phyloP scores from a whole-genome alignment of 2,329 filamentous ascomycete genomes.

The Pseudovirgaria hyperparasitica region DNA sequence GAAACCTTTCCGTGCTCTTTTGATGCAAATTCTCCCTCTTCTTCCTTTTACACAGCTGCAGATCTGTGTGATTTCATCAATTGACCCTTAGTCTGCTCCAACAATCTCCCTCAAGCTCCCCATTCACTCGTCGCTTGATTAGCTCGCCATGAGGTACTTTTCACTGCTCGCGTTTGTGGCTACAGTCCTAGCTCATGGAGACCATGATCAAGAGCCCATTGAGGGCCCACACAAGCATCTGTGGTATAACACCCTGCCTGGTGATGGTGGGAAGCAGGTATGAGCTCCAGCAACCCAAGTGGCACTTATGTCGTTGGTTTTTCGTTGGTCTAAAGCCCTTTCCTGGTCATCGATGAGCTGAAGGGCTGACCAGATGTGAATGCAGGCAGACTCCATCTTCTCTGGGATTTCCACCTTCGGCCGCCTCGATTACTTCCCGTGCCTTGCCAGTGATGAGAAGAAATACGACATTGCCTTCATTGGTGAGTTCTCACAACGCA shows the following conservation, averaged over 20 bases:
- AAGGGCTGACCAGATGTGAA: constrained; percentile 8
- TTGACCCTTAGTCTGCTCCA: neutral
- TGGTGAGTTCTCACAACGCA: constrained; percentile 33
- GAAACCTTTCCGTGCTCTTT: too few relatives aligned
- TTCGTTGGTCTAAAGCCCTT: neutral
- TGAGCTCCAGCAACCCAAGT: constrained; percentile 6
- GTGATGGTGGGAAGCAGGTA: constrained; percentile 74
- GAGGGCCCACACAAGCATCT: constrained; percentile 59
- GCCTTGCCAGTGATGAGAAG: constrained; percentile 54
- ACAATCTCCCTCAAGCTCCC: too few relatives aligned
- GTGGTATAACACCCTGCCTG: constrained; percentile 75
- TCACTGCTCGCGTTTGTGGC: constrained; percentile 34
- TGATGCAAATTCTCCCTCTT: too few relatives aligned
- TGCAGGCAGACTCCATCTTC: constrained; percentile 72
- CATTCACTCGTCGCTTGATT: too few relatives aligned
- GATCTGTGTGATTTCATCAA: too few relatives aligned
- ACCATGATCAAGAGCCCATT: constrained; percentile 45
- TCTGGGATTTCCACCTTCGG: constrained; percentile 81
- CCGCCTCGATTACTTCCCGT: constrained; percentile 64
- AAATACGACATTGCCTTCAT: constrained; percentile 80
- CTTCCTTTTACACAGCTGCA: too few relatives aligned
- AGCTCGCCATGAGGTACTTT: too few relatives aligned
- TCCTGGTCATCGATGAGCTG: neutral
- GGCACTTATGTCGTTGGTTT: neutral
- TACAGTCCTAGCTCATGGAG: constrained; percentile 45